These are phyloP conservation scores for Colletotrichum cereale DNA, from an alignment of 2,329 filamentous ascomycete species.

Conservation along the genomic window DNA sequence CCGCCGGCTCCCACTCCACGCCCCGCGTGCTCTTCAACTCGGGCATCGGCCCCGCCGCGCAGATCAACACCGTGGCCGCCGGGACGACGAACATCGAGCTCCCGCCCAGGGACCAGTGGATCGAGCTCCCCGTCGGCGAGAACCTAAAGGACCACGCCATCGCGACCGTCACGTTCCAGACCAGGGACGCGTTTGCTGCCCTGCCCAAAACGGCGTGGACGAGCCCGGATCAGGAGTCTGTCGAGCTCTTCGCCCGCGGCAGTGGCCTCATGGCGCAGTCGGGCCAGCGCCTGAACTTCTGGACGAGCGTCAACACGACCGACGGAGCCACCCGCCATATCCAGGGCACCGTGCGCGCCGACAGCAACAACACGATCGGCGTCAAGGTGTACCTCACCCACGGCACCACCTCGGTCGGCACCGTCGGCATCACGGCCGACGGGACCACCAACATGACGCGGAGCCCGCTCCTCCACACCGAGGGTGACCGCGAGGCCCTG, in stretches of 20 bases:
- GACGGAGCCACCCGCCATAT: constrained; percentile 54
- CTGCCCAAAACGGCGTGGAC: constrained; percentile 45
- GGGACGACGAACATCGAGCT: constrained; percentile 48
- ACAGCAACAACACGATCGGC: constrained; percentile 56
- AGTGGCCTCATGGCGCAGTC: constrained; percentile 58
- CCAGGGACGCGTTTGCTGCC: constrained; percentile 43
- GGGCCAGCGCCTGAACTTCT: constrained; percentile 61
- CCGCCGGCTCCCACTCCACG: constrained; percentile 64
- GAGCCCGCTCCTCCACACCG: constrained; percentile 52
- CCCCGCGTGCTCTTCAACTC: constrained; percentile 69
- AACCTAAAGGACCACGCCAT: constrained; percentile 52
- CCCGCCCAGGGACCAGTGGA: constrained; percentile 44
- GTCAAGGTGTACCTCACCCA: constrained; percentile 65
- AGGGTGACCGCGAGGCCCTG: constrained; percentile 47
- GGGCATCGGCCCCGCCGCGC: constrained; percentile 63
- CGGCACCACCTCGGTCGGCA: constrained; percentile 60
- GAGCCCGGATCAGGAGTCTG: constrained; percentile 44
- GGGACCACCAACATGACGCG: constrained; percentile 57
- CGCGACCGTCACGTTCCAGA: constrained; percentile 46
- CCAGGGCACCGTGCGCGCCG: constrained; percentile 61
- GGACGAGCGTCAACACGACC: constrained; percentile 58
- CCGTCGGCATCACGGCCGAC: constrained; percentile 55
- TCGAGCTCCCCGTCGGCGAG: constrained; percentile 57
- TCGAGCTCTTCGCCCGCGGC: constrained; percentile 51
- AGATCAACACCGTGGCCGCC: constrained; percentile 63